These are phyloP conservation scores for Fraxinus quadrangulata DNA, from an alignment of 257 asterid genomes.

Conservation along the genomic window DNA sequence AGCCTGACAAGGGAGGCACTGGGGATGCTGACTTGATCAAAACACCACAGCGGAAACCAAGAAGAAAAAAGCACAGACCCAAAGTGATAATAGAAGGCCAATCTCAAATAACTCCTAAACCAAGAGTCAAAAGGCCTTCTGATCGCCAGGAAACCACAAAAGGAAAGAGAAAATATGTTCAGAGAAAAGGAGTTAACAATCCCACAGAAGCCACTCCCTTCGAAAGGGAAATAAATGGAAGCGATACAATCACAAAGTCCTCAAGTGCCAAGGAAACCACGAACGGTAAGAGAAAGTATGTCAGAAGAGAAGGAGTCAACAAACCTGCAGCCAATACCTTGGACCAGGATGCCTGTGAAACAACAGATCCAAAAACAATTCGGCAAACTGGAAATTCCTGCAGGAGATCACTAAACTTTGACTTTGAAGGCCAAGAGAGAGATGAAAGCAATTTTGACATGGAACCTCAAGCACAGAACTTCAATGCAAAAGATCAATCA, in stretches of 20 bases:
- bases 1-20: constrained; percentile 71
- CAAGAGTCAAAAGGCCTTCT: constrained; percentile 42
- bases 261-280: constrained; percentile 34
- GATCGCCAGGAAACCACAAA: constrained; percentile 39
- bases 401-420: constrained; percentile 60
- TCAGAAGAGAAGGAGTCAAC: constrained; percentile 34
- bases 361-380: constrained; percentile 16
- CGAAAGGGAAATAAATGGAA: constrained; percentile 39
- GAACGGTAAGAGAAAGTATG: constrained; percentile 41
- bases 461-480: constrained; percentile 35
- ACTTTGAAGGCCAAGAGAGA: constrained; percentile 39
- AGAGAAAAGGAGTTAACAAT: constrained; percentile 37
- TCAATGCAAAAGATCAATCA: constrained; percentile 31
- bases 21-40: constrained; percentile 49
- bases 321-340: constrained; percentile 35
- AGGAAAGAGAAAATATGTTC: constrained; percentile 59
- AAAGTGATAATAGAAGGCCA: constrained; percentile 75
- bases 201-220: constrained; percentile 28
- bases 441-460: constrained; percentile 33
- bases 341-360: constrained; percentile 41
- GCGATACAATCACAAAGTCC: constrained; percentile 27
- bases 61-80: constrained; percentile 90
- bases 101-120: constrained; percentile 45
- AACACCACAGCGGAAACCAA: constrained; percentile 71
- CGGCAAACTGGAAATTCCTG: constrained; percentile 56